phyloP scores from a whole-genome alignment of 306 rosid genomes.

The Amphicarpaea edgeworthii region DNA sequence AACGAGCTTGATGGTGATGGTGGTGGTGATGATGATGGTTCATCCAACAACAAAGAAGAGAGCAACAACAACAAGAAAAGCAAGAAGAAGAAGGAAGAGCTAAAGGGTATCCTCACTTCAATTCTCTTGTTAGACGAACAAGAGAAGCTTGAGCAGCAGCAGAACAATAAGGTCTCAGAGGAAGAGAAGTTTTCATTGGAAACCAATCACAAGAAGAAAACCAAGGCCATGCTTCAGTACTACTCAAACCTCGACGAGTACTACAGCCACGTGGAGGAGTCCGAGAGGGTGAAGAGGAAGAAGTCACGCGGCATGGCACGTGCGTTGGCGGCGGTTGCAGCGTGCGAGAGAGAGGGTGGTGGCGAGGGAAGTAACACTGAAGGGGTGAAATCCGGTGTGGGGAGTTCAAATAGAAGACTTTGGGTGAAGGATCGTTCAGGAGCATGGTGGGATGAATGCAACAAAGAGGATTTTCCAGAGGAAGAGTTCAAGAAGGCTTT shows the following conservation, averaged over 20 bases:
- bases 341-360: constrained; percentile 45
- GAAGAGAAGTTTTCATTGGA: constrained; percentile 62
- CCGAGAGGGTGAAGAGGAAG: constrained; percentile 58
- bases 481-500: constrained; percentile 83
- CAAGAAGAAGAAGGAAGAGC: constrained; percentile 55
- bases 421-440: constrained; percentile 98
- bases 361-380: not conserved
- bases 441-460: constrained; percentile 98
- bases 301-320: constrained; percentile 56
- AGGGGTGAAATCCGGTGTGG: constrained; percentile 46
- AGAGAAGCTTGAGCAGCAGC: constrained; percentile 58
- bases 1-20: constrained; percentile 34
- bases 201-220: constrained; percentile 55
- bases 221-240: constrained; percentile 63
- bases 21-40: constrained; percentile 25
- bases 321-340: constrained; percentile 45
- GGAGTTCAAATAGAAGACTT: constrained; percentile 62
- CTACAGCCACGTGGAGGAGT: constrained; percentile 61
- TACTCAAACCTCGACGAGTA: constrained; percentile 56
- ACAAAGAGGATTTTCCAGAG: constrained; percentile 81
- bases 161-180: constrained; percentile 50
- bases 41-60: constrained; percentile 37
- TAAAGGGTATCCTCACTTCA: constrained; percentile 70
- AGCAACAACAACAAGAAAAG: not conserved
- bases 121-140: constrained; percentile 66